phyloP scores from a whole-genome alignment of 345 rosid genomes.

The Linum usitatissimum region DNA sequence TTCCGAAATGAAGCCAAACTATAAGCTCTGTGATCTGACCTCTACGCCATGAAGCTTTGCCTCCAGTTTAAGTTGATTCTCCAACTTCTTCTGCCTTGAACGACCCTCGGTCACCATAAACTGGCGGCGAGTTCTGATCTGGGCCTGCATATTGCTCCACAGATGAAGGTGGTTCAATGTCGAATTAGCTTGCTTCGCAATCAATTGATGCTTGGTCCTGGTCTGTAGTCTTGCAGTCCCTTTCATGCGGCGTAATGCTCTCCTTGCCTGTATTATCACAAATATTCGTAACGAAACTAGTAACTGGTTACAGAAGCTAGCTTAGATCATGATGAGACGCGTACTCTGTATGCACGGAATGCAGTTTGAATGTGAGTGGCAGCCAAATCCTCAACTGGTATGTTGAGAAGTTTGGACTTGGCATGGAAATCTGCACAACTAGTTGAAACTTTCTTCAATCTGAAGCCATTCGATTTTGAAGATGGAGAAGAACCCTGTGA shows the following conservation, averaged over 20 bases:
- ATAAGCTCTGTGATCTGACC: constrained; percentile 22
- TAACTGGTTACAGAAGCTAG: not conserved
- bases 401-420: constrained; percentile 6
- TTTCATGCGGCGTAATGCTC: constrained; percentile 49
- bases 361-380: constrained; percentile 35
- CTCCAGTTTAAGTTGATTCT: constrained; percentile 89
- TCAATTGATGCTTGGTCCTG: constrained; percentile 30
- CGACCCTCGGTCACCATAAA: constrained; percentile 73
- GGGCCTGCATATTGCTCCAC: constrained; percentile 71
- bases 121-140: constrained; percentile 59
- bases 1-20: no score
- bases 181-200: constrained; percentile 51
- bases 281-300: not conserved
- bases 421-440: constrained; percentile 7
- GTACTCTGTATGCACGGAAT: constrained; percentile 65
- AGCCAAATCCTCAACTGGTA: constrained; percentile 22
- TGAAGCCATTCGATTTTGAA: constrained; percentile 50
- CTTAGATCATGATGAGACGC: not conserved
- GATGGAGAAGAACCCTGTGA: constrained; percentile 41
- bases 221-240: constrained; percentile 48
- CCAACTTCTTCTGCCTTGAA: constrained; percentile 65
- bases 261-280: constrained; percentile 57
- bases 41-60: constrained; percentile 81
- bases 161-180: constrained; percentile 64
- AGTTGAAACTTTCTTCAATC: constrained; percentile 38